Conservation (phyloP, 495 filamentous ascomycete genomes). For the Monascus purpureus region DNA sequence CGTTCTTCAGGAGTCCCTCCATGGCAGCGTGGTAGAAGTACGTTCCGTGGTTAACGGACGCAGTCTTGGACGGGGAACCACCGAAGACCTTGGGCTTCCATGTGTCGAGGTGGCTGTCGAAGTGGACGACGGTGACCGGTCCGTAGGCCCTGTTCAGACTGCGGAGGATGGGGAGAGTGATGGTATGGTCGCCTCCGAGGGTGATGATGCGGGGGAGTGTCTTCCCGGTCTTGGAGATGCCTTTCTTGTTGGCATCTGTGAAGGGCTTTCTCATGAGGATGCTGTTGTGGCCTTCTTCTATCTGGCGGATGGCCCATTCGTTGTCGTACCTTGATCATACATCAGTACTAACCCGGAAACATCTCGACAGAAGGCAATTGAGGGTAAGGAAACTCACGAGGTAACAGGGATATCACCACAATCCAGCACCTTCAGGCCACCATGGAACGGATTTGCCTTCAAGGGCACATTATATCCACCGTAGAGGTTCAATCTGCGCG, state of each 20-base stretch:
- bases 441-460: constrained; percentile 46
- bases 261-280: constrained; percentile 38
- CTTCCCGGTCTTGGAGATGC: constrained; percentile 39
- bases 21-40: constrained; percentile 58
- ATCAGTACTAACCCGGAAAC: too few species aligned
- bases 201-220: constrained; percentile 52
- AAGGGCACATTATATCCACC: constrained; percentile 51
- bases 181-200: constrained; percentile 53
- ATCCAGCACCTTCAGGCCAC: constrained; percentile 54
- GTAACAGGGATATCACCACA: constrained; percentile 68
- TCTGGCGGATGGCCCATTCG: constrained; percentile 57
- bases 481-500: constrained; percentile 41
- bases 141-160: constrained; percentile 56
- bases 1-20: constrained; percentile 65
- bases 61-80: constrained; percentile 45
- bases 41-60: constrained; percentile 74
- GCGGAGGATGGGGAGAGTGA: constrained; percentile 47
- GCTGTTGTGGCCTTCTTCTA: constrained; percentile 49
- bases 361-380: too few species aligned
- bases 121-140: constrained; percentile 55
- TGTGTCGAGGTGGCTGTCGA: constrained; percentile 57
- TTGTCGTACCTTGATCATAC: constrained; percentile 58
- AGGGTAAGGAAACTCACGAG: constrained; percentile 33
- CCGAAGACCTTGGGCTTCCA: constrained; percentile 62
- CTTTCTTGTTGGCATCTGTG: constrained; percentile 30